Conservation (phyloP, 2,329 filamentous ascomycete genomes). For the Hymenoscyphus fructigenus region DNA sequence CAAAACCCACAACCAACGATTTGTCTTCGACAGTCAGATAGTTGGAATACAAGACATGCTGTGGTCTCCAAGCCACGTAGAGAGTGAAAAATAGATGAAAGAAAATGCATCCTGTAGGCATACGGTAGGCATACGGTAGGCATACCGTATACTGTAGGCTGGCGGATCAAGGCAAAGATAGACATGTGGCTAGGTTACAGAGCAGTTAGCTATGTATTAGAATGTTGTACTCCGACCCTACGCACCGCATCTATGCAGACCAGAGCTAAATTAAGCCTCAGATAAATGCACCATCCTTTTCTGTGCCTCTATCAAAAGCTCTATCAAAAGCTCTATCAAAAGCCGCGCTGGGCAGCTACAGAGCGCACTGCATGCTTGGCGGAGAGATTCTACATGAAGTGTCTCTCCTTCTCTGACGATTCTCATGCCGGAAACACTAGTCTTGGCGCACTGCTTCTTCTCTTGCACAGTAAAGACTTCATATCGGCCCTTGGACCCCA, state of each 20-base stretch:
- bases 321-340: not conserved
- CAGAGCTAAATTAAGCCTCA: not conserved
- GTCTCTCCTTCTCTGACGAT: not conserved
- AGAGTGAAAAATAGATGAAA: not conserved
- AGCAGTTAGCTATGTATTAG: not conserved
- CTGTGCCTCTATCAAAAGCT: too few relatives aligned
- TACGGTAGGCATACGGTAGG: not conserved
- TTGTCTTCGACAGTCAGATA: not conserved
- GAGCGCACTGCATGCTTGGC: not conserved
- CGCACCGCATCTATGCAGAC: not conserved
- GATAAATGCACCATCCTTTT: not conserved
- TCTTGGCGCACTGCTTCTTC: not conserved
- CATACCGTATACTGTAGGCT: not conserved
- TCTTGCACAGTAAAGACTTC: not conserved
- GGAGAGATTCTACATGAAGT: not conserved
- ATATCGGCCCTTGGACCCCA: not conserved
- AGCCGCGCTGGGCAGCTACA: not conserved
- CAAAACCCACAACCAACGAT: not conserved
- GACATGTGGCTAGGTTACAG: not conserved
- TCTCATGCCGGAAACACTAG: not conserved
- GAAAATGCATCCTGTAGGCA: not conserved
- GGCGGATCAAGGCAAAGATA: not conserved
- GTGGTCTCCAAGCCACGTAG: not conserved
- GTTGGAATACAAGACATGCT: not conserved
- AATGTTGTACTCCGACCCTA: slow-evolving; percentile 1